A percentile compares a stretch with the other conserved stretches of the same genome.
Evolutionary conservation across 352 stramenopile species (phyloP).

Genomic region (Phytopythium helicoides): DNA sequence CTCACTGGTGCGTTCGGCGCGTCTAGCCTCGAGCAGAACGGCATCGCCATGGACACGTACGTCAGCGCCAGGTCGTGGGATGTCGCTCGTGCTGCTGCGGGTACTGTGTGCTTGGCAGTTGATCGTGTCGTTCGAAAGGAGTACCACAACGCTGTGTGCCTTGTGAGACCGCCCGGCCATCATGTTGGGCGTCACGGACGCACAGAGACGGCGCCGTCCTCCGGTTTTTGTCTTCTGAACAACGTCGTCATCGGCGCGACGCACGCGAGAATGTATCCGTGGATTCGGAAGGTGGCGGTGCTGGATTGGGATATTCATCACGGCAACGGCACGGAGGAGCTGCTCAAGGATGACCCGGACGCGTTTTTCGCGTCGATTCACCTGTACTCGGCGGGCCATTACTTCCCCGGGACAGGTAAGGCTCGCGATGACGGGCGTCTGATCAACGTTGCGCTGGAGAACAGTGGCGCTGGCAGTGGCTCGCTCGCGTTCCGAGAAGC

Average conservation of each 20-base stretch:
- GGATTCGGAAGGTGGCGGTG: constrained; percentile 94
- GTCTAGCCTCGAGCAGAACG: constrained; percentile 59
- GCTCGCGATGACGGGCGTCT: constrained; percentile 52
- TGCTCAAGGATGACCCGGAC: constrained; percentile 78
- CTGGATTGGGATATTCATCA: constrained; percentile 99
- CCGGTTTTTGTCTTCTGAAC: constrained; percentile 98
- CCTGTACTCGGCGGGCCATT: constrained; percentile 68
- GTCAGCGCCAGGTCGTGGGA: constrained; percentile 86
- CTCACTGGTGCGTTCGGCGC: constrained; percentile 73
- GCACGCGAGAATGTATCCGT: constrained; percentile 92
- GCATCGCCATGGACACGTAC: constrained; percentile 79
- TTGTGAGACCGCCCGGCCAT: constrained; percentile 92
- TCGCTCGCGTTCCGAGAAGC: constrained; percentile 65
- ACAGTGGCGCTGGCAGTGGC: constrained; percentile 58
- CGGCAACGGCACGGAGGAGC: constrained; percentile 97
- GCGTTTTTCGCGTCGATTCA: constrained; percentile 86
- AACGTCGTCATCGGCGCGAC: constrained; percentile 98
- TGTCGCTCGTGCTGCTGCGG: constrained; percentile 72
- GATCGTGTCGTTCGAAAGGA: constrained; percentile 80
- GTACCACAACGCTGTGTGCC: constrained; percentile 78
- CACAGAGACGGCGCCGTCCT: constrained; percentile 67
- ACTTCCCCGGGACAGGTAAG: constrained; percentile 79
- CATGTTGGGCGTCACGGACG: constrained; percentile 86
- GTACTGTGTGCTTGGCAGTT: constrained; percentile 77
- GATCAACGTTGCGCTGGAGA: constrained; percentile 79